These are phyloP conservation scores for Thermothelomyces thermophilus DNA, from an alignment of 2,329 filamentous ascomycete species.

Conservation along the genomic window DNA sequence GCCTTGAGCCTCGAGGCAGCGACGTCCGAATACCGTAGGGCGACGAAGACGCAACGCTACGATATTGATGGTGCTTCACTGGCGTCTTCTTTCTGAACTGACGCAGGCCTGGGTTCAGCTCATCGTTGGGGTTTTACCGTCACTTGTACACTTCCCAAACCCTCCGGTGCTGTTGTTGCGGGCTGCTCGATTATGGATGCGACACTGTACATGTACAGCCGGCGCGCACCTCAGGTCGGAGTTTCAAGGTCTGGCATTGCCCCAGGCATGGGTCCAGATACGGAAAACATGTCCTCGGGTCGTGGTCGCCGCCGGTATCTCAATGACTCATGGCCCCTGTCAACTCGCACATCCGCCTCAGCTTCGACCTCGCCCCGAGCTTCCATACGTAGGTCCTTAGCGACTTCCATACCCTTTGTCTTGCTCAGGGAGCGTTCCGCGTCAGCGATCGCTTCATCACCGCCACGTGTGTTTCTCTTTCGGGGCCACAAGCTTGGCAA, in stretches of 20 bases:
- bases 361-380: constrained; percentile 41
- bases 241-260: constrained; percentile 23
- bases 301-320: constrained; percentile 27
- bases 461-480: constrained; percentile 74
- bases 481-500: constrained; percentile 77
- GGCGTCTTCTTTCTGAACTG: no score
- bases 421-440: constrained; percentile 44
- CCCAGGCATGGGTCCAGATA: constrained; percentile 26
- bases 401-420: constrained; percentile 47
- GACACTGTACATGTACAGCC: neutral
- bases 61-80: no score
- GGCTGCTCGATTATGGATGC: neutral
- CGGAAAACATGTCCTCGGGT: constrained; percentile 26
- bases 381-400: constrained; percentile 46
- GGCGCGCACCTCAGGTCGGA: constrained; percentile 9
- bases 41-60: no score
- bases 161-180: neutral
- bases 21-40: no score
- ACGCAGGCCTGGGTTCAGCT: no score
- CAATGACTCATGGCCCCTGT: constrained; percentile 32
- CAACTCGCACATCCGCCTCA: constrained; percentile 34
- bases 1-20: no score
- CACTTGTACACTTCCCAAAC: neutral
- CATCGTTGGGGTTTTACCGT: no score
- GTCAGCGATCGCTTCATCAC: constrained; percentile 51